Evolutionary conservation across 139 green algal genomes (phyloP).

Genomic region (Picochlorum sp.): DNA sequence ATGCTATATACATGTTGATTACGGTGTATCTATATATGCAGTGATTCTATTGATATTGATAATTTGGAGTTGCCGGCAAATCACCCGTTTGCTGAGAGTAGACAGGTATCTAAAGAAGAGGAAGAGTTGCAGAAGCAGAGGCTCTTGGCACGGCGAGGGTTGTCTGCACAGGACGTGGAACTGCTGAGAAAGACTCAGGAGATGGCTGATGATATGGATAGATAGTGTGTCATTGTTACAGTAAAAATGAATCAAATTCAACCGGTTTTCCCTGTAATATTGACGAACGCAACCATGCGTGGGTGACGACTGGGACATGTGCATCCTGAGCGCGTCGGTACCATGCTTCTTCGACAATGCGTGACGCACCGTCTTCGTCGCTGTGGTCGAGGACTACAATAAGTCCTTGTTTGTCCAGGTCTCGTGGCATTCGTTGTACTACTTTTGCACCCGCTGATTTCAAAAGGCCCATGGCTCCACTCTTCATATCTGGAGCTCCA

Average conservation of each 20-base stretch:
- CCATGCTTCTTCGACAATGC: conserved; percentile 7
- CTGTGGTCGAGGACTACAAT: conserved; percentile 10
- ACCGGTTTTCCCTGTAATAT: background rate
- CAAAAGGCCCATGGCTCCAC: too few species aligned
- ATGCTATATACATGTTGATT: background rate
- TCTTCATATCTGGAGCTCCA: too few species aligned
- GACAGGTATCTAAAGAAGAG: conserved; percentile 42
- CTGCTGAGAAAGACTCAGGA: conserved; percentile 18
- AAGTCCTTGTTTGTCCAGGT: background rate
- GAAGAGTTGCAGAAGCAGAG: conserved; percentile 28
- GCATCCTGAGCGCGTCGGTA: conserved; percentile 13
- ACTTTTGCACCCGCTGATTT: too few species aligned
- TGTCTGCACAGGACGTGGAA: conserved; percentile 34
- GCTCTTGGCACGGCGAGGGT: conserved; percentile 22
- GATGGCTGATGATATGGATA: conserved; percentile 19
- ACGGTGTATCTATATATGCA: background rate
- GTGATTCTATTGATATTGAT: conserved; percentile 35
- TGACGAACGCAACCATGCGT: conserved; percentile 21
- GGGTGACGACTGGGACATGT: conserved; percentile 17
- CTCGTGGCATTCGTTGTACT: too few species aligned
- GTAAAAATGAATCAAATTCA: too few species aligned
- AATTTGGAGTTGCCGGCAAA: conserved; percentile 70
- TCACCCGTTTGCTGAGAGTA: conserved; percentile 69
- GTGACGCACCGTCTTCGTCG: too few species aligned
- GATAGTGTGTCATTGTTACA: too few species aligned